A percentile compares a stretch with the other conserved stretches of the same genome.
Conservation (phyloP, 345 rosid species). For the Acer yangbiense region DNA sequence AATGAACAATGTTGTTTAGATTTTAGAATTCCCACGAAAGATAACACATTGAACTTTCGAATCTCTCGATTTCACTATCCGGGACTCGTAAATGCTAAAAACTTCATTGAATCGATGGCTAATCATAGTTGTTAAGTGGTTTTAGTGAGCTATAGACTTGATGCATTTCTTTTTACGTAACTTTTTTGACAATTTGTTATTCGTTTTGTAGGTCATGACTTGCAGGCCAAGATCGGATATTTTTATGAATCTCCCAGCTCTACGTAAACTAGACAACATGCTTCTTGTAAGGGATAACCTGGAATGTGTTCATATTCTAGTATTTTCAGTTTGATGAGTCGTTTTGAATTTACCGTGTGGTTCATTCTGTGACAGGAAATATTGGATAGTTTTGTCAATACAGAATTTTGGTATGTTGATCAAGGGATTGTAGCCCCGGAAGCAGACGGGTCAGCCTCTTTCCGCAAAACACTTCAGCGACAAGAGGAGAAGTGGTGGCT, state of each 20-base stretch:
- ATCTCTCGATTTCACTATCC: background rate
- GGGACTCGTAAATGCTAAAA: background rate
- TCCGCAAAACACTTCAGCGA: conserved; percentile 69
- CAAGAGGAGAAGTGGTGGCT: conserved; percentile 99
- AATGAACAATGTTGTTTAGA: background rate
- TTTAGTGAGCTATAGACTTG: background rate
- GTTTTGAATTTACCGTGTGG: background rate
- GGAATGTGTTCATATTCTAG: conserved; percentile 1
- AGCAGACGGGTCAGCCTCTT: conserved; percentile 83
- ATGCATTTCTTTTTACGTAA: background rate
- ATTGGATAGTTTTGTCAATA: conserved; percentile 65
- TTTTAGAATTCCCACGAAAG: too few relatives aligned
- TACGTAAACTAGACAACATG: conserved; percentile 86
- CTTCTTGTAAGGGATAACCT: conserved; percentile 69
- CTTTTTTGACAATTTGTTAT: conserved; percentile 3
- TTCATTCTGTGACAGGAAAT: conserved; percentile 53
- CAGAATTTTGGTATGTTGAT: conserved; percentile 96
- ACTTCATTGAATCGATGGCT: background rate
- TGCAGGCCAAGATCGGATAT: conserved; percentile 90
- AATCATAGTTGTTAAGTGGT: background rate
- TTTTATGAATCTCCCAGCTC: conserved; percentile 86
- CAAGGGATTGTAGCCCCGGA: conserved; percentile 85
- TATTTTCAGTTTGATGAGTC: background rate
- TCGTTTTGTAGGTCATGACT: conserved; percentile 71
- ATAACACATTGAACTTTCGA: too few relatives aligned